phyloP scores from a whole-genome alignment of 2,329 filamentous ascomycete species.

The Berkeleyomyces basicola region DNA sequence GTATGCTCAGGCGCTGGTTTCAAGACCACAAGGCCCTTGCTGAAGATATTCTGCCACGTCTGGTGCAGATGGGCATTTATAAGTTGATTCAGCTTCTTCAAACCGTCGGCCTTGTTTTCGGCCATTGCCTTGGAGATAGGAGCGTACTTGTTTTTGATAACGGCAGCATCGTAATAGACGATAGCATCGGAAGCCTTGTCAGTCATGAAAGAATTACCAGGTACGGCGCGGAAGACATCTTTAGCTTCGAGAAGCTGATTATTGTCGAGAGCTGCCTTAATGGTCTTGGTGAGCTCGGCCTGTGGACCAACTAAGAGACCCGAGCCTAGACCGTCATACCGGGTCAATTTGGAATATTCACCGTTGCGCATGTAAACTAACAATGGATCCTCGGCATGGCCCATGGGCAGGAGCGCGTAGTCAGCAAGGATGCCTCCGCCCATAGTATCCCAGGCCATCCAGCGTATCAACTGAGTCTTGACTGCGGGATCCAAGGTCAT shows the following conservation, averaged over 20 bases:
- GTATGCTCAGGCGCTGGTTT: conserved; percentile 66
- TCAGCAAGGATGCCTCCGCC: conserved; percentile 65
- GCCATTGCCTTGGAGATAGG: conserved; percentile 46
- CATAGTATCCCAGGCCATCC: conserved; percentile 90
- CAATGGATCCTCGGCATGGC: conserved; percentile 51
- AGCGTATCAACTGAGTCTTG: conserved; percentile 58
- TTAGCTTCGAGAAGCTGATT: conserved; percentile 39
- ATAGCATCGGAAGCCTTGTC: conserved; percentile 51
- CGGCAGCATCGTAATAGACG: conserved; percentile 56
- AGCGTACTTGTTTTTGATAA: conserved; percentile 49
- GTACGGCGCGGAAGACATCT: conserved; percentile 45
- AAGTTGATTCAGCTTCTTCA: conserved; percentile 51
- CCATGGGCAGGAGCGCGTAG: conserved; percentile 75
- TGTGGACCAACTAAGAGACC: conserved; percentile 59
- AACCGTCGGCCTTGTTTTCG: conserved; percentile 39
- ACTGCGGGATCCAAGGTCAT: conserved; percentile 43
- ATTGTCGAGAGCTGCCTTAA: conserved; percentile 42
- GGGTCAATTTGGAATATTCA: conserved; percentile 55
- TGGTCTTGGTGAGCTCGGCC: conserved; percentile 42
- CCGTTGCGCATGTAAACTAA: conserved; percentile 59
- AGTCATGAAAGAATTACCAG: conserved; percentile 42
- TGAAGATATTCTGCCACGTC: conserved; percentile 68
- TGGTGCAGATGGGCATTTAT: conserved; percentile 75
- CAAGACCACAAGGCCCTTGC: conserved; percentile 60
- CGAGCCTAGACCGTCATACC: conserved; percentile 54